phyloP scores from a whole-genome alignment of 495 filamentous ascomycete genomes.

The Sporormia fimetaria region DNA sequence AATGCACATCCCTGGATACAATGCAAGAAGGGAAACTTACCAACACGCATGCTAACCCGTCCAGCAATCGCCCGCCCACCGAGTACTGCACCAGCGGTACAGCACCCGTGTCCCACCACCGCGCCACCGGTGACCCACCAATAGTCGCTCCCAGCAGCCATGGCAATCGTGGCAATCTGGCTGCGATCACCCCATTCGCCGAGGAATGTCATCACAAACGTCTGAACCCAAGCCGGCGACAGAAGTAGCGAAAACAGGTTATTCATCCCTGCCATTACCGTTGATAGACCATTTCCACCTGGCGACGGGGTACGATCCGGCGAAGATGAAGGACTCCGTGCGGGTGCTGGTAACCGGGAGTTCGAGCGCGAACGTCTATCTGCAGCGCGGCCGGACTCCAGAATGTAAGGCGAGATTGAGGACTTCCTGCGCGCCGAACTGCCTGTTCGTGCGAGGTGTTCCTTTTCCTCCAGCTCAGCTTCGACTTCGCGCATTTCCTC shows the following conservation, averaged over 20 bases:
- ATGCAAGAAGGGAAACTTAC: slow-evolving; percentile 47
- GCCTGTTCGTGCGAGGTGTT: slow-evolving; percentile 44
- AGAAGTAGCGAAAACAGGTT: slow-evolving; percentile 82
- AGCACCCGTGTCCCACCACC: slow-evolving; percentile 73
- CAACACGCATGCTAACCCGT: slow-evolving; percentile 86
- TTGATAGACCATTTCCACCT: slow-evolving; percentile 29
- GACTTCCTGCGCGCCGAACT: slow-evolving; percentile 43
- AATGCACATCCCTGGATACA: neutral
- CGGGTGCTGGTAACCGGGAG: slow-evolving; percentile 48
- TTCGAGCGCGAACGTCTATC: slow-evolving; percentile 50
- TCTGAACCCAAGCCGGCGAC: slow-evolving; percentile 96
- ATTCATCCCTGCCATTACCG: slow-evolving; percentile 50
- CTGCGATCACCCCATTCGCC: slow-evolving; percentile 97
- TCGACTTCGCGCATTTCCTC: slow-evolving; percentile 98
- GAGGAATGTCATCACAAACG: slow-evolving; percentile 97
- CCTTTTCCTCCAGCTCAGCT: slow-evolving; percentile 88
- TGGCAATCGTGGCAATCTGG: slow-evolving; percentile 97
- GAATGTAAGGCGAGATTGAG: slow-evolving; percentile 49
- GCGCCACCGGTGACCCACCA: slow-evolving; percentile 97
- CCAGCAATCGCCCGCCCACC: slow-evolving; percentile 88
- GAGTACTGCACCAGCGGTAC: slow-evolving; percentile 86
- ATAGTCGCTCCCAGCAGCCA: slow-evolving; percentile 97
- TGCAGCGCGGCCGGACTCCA: slow-evolving; percentile 47
- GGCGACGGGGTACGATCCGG: slow-evolving; percentile 51
- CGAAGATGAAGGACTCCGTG: slow-evolving; percentile 48